These are phyloP conservation scores for Vaucheria bursata DNA, from an alignment of 352 stramenopile species.

Conservation along the genomic window DNA sequence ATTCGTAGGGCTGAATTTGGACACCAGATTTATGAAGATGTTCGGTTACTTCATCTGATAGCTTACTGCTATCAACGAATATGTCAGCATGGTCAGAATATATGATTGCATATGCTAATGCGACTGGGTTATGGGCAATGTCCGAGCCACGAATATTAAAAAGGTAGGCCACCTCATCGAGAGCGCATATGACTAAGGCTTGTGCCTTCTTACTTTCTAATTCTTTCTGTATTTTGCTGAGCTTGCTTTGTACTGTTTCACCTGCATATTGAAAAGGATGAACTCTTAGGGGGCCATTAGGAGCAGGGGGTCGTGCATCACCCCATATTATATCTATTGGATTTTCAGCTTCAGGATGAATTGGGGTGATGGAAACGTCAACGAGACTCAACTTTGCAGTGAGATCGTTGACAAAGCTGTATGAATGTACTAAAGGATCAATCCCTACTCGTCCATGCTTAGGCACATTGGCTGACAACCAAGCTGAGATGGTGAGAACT, in stretches of 20 bases:
- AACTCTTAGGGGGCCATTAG: conserved; percentile 71
- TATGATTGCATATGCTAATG: conserved; percentile 89
- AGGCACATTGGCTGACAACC: conserved; percentile 60
- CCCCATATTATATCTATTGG: conserved; percentile 91
- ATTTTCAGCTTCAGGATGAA: conserved; percentile 64
- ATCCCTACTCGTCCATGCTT: conserved; percentile 74
- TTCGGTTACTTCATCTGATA: conserved; percentile 25
- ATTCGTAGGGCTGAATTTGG: conserved; percentile 55
- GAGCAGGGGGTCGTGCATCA: conserved; percentile 55
- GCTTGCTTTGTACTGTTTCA: conserved; percentile 75
- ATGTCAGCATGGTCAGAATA: conserved; percentile 20
- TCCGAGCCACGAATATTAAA: conserved; percentile 95
- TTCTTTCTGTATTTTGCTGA: conserved; percentile 53
- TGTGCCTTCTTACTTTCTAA: conserved; percentile 57
- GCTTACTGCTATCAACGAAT: conserved; percentile 35
- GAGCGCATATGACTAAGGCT: conserved; percentile 80
- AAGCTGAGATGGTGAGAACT: conserved; percentile 77
- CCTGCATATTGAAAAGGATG: conserved; percentile 84
- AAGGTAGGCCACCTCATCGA: conserved; percentile 92
- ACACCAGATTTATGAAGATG: conserved; percentile 55
- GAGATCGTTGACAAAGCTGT: conserved; percentile 61
- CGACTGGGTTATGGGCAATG: conserved; percentile 92
- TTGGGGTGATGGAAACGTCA: conserved; percentile 54
- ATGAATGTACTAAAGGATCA: conserved; percentile 84
- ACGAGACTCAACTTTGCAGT: not conserved